Evolutionary conservation across 805 yeast species (phyloP).

Genomic region (Candida railenensis): DNA sequence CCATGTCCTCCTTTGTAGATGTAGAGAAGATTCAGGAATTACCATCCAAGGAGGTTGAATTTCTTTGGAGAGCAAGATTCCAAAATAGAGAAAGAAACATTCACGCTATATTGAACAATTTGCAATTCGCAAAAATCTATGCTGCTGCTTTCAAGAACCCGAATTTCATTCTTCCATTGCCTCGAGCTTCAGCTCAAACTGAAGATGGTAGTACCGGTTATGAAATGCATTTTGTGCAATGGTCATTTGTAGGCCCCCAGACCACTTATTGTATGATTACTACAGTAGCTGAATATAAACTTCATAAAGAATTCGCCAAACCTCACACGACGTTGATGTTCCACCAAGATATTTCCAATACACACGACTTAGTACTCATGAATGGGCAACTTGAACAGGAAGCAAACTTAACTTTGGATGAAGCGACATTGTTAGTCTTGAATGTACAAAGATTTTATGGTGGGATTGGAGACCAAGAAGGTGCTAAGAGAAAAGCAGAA

Average conservation of each 20-base stretch:
- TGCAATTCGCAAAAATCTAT: conserved; percentile 62
- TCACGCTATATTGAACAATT: conserved; percentile 60
- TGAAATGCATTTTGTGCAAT: conserved; percentile 91
- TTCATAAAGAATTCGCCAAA: conserved; percentile 87
- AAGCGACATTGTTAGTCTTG: conserved; percentile 73
- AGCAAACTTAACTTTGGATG: conserved; percentile 61
- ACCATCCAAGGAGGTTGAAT: conserved; percentile 62
- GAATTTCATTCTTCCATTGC: conserved; percentile 85
- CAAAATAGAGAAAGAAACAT: conserved; percentile 56
- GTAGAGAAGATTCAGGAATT: conserved; percentile 61
- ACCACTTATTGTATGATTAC: conserved; percentile 91
- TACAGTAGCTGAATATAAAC: conserved; percentile 85
- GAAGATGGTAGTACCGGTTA: conserved; percentile 38
- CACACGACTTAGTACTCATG: conserved; percentile 72
- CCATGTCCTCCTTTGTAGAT: conserved; percentile 69
- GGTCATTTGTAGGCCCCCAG: conserved; percentile 82
- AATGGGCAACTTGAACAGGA: conserved; percentile 81
- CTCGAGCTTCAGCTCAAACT: conserved; percentile 49
- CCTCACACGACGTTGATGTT: conserved; percentile 92
- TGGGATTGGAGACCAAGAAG: conserved; percentile 47
- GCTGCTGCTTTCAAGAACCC: conserved; percentile 72
- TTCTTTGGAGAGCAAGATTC: conserved; percentile 88
- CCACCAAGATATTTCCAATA: conserved; percentile 70
- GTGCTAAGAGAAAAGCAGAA: conserved; percentile 47
- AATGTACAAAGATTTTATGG: conserved; percentile 85